These are phyloP conservation scores for Moricandia arvensis DNA, from an alignment of 345 rosid genomes.

Conservation along the genomic window DNA sequence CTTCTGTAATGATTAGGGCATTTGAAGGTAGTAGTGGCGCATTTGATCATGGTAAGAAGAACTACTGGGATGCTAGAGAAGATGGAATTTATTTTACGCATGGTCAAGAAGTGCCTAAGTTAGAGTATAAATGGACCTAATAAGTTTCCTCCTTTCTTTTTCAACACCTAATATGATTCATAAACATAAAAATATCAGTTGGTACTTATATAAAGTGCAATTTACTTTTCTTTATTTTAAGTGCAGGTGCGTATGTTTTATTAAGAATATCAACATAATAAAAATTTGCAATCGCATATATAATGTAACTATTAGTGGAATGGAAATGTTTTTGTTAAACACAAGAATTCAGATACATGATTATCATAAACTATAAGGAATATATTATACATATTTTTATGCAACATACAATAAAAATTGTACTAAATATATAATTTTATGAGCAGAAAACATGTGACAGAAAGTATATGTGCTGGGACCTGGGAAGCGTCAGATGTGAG, in stretches of 20 bases:
- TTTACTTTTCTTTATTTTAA: background rate
- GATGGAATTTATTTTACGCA: conserved; percentile 11
- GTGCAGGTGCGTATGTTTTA: background rate
- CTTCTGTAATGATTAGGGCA: background rate
- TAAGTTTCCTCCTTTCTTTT: too few species aligned
- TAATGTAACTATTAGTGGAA: background rate
- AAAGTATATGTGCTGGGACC: too few species aligned
- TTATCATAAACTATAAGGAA: too few species aligned
- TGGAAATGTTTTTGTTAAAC: background rate
- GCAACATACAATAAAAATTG: too few species aligned
- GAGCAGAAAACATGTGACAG: too few species aligned
- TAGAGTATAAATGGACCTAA: background rate
- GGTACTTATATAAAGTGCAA: background rate
- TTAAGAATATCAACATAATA: background rate
- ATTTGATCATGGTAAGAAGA: background rate
- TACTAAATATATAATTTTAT: too few species aligned
- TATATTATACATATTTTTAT: too few species aligned
- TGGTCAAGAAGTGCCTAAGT: background rate
- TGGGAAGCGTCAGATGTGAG: too few species aligned
- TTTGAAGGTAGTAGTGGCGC: background rate
- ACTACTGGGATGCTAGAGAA: background rate
- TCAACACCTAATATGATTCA: background rate
- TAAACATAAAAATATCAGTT: background rate
- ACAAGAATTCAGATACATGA: too few species aligned
- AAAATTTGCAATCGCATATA: background rate